A percentile compares a stretch with the other conserved stretches of the same genome.
Conservation (phyloP, 1,284 basidiomycete genomes). For the Cerioporus squamosus region DNA sequence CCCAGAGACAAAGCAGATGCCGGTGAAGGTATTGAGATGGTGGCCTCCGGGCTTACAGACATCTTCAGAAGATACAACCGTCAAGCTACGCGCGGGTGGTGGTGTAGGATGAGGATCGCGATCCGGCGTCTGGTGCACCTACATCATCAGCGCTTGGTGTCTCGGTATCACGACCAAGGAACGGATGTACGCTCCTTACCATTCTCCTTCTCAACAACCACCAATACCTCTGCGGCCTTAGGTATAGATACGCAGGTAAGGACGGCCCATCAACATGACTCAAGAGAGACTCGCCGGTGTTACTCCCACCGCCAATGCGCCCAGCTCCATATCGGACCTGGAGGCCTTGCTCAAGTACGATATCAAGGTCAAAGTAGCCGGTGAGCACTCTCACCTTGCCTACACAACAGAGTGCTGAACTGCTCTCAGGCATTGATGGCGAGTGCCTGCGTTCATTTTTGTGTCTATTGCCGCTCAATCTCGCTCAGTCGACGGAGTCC, state of each 20-base stretch:
- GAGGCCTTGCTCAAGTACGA: slow-evolving; percentile 61
- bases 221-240: not conserved
- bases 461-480: not conserved
- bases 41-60: slow-evolving; percentile 6
- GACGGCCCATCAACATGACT: slow-evolving; percentile 3
- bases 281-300: not conserved
- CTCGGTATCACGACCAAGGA: slow-evolving; percentile 10
- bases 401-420: not conserved
- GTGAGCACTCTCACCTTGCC: slow-evolving; percentile 43
- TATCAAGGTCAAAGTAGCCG: slow-evolving; percentile 92
- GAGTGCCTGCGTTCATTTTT: slow-evolving; percentile 40
- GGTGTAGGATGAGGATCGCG: slow-evolving; percentile 3
- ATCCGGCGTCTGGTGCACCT: not conserved
- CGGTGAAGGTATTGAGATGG: slow-evolving; percentile 25
- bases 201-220: not conserved
- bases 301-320: slow-evolving; percentile 49
- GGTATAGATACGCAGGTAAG: not conserved
- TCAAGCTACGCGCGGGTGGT: not conserved
- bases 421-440: slow-evolving; percentile 69
- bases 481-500: slow-evolving; percentile 83
- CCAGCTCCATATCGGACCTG: slow-evolving; percentile 64
- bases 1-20: slow-evolving; percentile 27
- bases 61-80: not conserved
- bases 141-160: slow-evolving; percentile 14
- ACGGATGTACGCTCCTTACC: not conserved